phyloP scores from a whole-genome alignment of 129 eudicot species.

The Saposhnikovia divaricata region DNA sequence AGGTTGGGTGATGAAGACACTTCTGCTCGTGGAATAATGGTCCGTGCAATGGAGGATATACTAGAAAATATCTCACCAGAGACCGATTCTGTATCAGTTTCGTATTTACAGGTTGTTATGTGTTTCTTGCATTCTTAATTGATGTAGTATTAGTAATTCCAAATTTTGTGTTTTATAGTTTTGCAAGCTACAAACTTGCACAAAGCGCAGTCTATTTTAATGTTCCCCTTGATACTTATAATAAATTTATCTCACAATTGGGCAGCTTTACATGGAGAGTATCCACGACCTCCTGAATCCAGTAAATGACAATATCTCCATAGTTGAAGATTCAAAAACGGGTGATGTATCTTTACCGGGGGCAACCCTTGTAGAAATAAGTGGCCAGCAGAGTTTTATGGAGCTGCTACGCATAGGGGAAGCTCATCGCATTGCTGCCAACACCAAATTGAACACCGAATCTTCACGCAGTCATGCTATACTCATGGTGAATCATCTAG shows the following conservation, averaged over 20 bases:
- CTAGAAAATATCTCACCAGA: slow-evolving; percentile 55
- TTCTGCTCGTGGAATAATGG: slow-evolving; percentile 99
- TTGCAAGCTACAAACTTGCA: neutral
- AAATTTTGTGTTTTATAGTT: neutral
- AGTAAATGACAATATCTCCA: slow-evolving; percentile 82
- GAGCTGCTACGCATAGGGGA: slow-evolving; percentile 88
- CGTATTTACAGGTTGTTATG: slow-evolving; percentile 81
- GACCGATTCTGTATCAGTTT: slow-evolving; percentile 74
- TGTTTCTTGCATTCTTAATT: neutral
- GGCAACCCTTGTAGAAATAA: slow-evolving; percentile 75
- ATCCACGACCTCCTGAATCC: slow-evolving; percentile 96
- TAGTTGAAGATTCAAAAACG: slow-evolving; percentile 90
- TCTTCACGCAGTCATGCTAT: slow-evolving; percentile 99
- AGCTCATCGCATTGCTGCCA: slow-evolving; percentile 96
- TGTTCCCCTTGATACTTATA: neutral
- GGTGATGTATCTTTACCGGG: slow-evolving; percentile 97
- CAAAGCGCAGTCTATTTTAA: neutral
- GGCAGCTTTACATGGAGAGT: slow-evolving; percentile 96
- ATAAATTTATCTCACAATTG: slow-evolving; percentile 8
- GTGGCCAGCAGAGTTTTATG: slow-evolving; percentile 74
- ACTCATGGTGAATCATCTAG: slow-evolving; percentile 55
- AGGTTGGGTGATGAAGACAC: slow-evolving; percentile 95
- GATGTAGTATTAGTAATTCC: neutral
- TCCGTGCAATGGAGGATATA: slow-evolving; percentile 98
- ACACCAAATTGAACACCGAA: slow-evolving; percentile 97